These are phyloP conservation scores for Agrocybe pediades DNA, from an alignment of 768 basidiomycete genomes.

Conservation along the genomic window DNA sequence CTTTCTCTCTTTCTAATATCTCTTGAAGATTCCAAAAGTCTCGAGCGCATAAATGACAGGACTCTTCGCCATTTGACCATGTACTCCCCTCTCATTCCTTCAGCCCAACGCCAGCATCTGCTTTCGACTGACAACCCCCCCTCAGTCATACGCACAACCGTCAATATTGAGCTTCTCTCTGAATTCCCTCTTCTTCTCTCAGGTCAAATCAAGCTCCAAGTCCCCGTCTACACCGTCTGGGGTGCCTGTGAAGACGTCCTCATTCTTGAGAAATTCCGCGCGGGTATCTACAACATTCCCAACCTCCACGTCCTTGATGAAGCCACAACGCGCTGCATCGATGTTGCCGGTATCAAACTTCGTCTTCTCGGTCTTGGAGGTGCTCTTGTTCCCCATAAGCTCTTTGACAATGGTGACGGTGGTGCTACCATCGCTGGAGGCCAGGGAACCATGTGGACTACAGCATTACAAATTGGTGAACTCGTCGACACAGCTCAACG, in stretches of 20 bases:
- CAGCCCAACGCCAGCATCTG: conserved; percentile 78
- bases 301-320: conserved; percentile 95
- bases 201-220: conserved; percentile 86
- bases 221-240: conserved; percentile 96
- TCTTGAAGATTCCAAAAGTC: conserved; percentile 66
- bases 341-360: conserved; percentile 91
- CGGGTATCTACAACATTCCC: conserved; percentile 77
- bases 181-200: conserved; percentile 93
- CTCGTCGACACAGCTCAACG: conserved; percentile 96
- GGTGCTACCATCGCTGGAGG: conserved; percentile 97
- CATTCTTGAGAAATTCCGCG: conserved; percentile 91
- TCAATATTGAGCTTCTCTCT: conserved; percentile 79
- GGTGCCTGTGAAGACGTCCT: conserved; percentile 96
- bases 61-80: conserved; percentile 94
- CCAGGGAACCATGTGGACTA: conserved; percentile 98
- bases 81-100: conserved; percentile 92
- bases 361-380: conserved; percentile 96
- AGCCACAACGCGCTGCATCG: conserved; percentile 89
- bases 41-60: conserved; percentile 91
- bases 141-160: conserved; percentile 67
- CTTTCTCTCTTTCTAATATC: not conserved
- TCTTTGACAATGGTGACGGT: conserved; percentile 94
- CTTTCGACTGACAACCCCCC: conserved; percentile 72
- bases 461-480: conserved; percentile 95
- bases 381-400: conserved; percentile 91